These are phyloP conservation scores for Fusarium euwallaceae DNA, from an alignment of 2,329 filamentous ascomycete genomes.

Conservation along the genomic window DNA sequence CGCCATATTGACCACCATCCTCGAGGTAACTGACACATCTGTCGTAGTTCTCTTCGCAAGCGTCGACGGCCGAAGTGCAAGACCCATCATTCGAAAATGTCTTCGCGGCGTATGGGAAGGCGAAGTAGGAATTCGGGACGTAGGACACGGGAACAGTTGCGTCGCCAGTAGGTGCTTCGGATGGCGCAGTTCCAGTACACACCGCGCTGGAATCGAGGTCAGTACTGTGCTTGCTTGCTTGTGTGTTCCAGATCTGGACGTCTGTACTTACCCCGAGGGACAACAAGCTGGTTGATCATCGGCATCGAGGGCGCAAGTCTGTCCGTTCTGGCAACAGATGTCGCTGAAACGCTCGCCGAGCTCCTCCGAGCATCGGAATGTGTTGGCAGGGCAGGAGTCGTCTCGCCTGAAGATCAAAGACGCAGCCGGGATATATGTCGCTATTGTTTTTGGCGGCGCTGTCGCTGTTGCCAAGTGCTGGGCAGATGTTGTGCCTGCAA, in stretches of 20 bases:
- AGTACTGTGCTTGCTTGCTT: not conserved
- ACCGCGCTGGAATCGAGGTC: slow-evolving; percentile 57
- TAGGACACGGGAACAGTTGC: slow-evolving; percentile 61
- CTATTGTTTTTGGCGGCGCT: slow-evolving; percentile 15
- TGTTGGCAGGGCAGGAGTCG: slow-evolving; percentile 61
- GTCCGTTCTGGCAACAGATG: slow-evolving; percentile 66
- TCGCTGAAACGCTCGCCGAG: slow-evolving; percentile 61
- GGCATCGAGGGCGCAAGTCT: slow-evolving; percentile 64
- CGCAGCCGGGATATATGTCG: slow-evolving; percentile 41
- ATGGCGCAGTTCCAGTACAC: slow-evolving; percentile 68
- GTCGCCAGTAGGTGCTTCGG: slow-evolving; percentile 51
- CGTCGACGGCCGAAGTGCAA: slow-evolving; percentile 64
- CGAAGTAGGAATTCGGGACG: slow-evolving; percentile 70
- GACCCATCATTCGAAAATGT: slow-evolving; percentile 64
- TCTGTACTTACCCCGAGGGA: slow-evolving; percentile 60
- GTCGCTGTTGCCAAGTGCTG: slow-evolving; percentile 35
- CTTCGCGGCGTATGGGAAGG: slow-evolving; percentile 70
- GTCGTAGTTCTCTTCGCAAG: slow-evolving; percentile 67
- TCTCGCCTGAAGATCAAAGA: slow-evolving; percentile 44
- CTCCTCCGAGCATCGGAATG: slow-evolving; percentile 63
- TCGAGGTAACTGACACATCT: slow-evolving; percentile 65
- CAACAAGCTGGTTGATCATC: slow-evolving; percentile 67
- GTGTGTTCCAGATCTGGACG: not conserved
- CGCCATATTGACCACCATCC: slow-evolving; percentile 58
- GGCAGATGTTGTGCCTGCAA: slow-evolving; percentile 36